A percentile compares a stretch with the other conserved stretches of the same genome.
Conservation (phyloP, 495 filamentous ascomycete species). For the Echria macrotheca region DNA sequence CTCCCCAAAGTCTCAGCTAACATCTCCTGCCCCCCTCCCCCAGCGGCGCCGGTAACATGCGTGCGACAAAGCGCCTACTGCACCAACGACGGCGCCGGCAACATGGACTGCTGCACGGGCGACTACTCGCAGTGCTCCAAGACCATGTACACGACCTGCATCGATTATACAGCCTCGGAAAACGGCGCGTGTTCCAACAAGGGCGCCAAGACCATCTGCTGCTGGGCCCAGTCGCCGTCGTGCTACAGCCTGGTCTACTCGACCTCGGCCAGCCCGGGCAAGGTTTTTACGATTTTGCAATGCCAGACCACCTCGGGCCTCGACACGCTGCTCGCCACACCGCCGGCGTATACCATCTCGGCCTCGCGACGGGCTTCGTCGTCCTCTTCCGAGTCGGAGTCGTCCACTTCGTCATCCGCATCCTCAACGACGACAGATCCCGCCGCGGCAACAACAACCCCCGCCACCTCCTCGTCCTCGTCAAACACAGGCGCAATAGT, state of each 20-base stretch:
- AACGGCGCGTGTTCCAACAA: not conserved
- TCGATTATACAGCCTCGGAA: constrained; percentile 11
- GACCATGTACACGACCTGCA: constrained; percentile 13
- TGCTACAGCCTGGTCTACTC: constrained; percentile 9
- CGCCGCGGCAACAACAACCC: not conserved
- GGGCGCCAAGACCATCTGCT: constrained; percentile 12
- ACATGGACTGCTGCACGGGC: constrained; percentile 17
- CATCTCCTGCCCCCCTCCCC: not conserved
- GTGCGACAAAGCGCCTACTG: constrained; percentile 8
- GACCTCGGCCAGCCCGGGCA: constrained; percentile 8
- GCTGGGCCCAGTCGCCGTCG: constrained; percentile 8
- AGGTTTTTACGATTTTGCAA: constrained; percentile 13
- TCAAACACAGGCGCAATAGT: constrained; percentile 32
- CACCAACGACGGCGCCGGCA: constrained; percentile 12
- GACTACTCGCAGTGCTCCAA: constrained; percentile 7
- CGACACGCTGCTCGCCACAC: constrained; percentile 7
- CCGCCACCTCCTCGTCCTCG: constrained; percentile 9
- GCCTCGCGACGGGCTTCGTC: not conserved
- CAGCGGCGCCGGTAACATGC: constrained; percentile 10
- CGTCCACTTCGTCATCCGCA: constrained; percentile 1
- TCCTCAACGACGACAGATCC: not conserved
- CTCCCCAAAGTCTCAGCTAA: not conserved
- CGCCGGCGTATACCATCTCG: not conserved
- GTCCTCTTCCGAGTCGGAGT: not conserved
- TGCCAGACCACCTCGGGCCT: not conserved